Base-by-base conservation (phyloP, 1,284 basidiomycete species). In the Rhodotorula mucilaginosa region DNA sequence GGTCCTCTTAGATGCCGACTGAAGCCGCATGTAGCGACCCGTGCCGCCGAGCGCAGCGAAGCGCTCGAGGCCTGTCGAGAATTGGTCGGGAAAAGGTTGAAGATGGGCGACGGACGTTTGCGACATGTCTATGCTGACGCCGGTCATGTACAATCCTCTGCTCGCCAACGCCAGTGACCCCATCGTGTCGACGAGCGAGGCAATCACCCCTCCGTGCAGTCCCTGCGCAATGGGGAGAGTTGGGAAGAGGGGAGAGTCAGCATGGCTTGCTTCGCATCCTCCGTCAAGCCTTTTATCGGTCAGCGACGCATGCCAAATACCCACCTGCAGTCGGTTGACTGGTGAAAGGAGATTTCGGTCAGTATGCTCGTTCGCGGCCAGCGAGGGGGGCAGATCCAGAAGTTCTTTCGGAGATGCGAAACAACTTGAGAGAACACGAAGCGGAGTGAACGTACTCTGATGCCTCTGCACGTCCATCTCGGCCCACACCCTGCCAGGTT, bases 161-260 rank as follows among this genome's bases (percentile, higher is more conserved):
- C 89, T 87, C 0, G 90, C 90, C 31, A 95, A 86, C 12, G 90
- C 90, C 18, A 95, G 85, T 1, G 89, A 91, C 10, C 93, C 92
- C 59, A 92, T 82, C 13, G 91, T 93, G 80, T 95, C 92, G 15
- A 91, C 91, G 26, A 96, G 82, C 2, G 91, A 91, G 78, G 91
- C 82, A 76, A 94, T 88, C 54, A 94, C 84, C 12, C 93, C 93
- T 18, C 93, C 92, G 78, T 95, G 93, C 15, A 91, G 88, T 77
- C 85, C 85, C 83, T 83, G 69, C 67, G 23, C 15, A 23, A 5
- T 2, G 8, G 0, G 31, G 21, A 3, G 8, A 13, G 21, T 10
- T 12, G 47, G 10, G 26, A 18, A 31, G 10, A 19, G 49, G 18
- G 10, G 6, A 15, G 44, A 15, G 44, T 34, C 31, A 56, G 51